Evolutionary conservation across 768 basidiomycete genomes (phyloP).

Genomic region (Gloeopeniophorella convolvens): DNA sequence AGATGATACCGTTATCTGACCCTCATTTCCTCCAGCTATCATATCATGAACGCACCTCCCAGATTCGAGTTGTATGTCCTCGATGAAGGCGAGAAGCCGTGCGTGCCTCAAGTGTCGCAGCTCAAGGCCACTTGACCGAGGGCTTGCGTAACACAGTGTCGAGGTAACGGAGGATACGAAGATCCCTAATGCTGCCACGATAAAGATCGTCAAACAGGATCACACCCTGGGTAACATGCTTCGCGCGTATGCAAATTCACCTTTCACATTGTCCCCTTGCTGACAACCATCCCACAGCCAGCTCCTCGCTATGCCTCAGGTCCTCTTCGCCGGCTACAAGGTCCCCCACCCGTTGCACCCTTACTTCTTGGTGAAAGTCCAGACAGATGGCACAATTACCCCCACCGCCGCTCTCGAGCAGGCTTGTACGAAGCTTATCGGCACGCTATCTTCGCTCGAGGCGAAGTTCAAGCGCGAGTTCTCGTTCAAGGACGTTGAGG

Average conservation of each 20-base stretch:
- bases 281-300: conserved; percentile 46
- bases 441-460: conserved; percentile 50
- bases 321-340: conserved; percentile 97
- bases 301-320: conserved; percentile 78
- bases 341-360: conserved; percentile 95
- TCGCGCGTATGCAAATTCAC: conserved; percentile 63
- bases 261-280: background rate
- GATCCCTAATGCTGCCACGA: conserved; percentile 94
- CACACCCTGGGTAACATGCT: conserved; percentile 96
- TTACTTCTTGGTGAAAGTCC: conserved; percentile 90
- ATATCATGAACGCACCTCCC: conserved; percentile 85
- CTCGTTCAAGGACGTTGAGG: conserved; percentile 68
- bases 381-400: conserved; percentile 84
- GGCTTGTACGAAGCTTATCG: conserved; percentile 78
- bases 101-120: conserved; percentile 34
- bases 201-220: conserved; percentile 93
- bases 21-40: conserved; percentile 2
- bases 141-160: conserved; percentile 46
- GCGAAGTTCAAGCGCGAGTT: conserved; percentile 79
- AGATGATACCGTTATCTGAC: conserved; percentile 1
- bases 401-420: conserved; percentile 79
- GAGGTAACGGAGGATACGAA: conserved; percentile 94
- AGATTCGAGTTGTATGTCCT: conserved; percentile 88
- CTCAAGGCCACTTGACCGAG: conserved; percentile 9
- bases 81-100: conserved; percentile 92